Evolutionary conservation across 108 stramenopile genomes (phyloP).

Genomic region (Cyclotella choctawhatcheeana): DNA sequence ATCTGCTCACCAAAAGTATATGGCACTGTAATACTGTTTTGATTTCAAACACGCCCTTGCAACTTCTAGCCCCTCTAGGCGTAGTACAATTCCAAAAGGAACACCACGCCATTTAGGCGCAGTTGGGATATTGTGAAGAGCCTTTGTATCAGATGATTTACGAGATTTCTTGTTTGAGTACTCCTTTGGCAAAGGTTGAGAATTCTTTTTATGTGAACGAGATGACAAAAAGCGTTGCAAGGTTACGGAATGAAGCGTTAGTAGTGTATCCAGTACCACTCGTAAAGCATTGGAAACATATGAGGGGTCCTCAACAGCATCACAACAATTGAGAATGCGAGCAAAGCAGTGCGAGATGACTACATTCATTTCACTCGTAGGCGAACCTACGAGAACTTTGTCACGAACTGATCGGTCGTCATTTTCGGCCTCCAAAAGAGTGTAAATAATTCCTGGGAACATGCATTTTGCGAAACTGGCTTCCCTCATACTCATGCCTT

Average conservation of each 20-base stretch:
- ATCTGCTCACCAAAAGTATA: conserved; percentile 50
- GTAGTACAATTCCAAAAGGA: conserved; percentile 70
- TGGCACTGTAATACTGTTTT: conserved; percentile 64
- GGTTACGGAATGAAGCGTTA: conserved; percentile 54
- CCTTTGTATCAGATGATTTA: conserved; percentile 3
- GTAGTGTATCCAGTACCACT: conserved; percentile 62
- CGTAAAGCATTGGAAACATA: conserved; percentile 34
- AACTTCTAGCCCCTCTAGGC: conserved; percentile 65
- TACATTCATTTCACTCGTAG: conserved; percentile 39
- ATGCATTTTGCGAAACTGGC: conserved; percentile 61
- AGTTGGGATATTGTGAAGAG: conserved; percentile 17
- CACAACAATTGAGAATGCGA: conserved; percentile 8
- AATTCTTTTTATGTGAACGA: conserved; percentile 24
- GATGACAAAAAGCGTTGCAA: conserved; percentile 55
- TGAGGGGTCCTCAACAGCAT: background rate
- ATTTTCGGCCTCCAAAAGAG: conserved; percentile 48
- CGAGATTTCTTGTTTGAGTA: conserved; percentile 29
- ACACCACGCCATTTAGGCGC: conserved; percentile 67
- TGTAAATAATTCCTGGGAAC: conserved; percentile 67
- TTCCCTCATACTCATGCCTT: conserved; percentile 60
- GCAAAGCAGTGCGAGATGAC: conserved; percentile 52
- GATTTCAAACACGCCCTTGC: conserved; percentile 64
- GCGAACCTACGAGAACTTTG: conserved; percentile 46
- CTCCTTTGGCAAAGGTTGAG: conserved; percentile 1
- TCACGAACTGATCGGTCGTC: conserved; percentile 26